Evolutionary conservation across 495 filamentous ascomycete species (phyloP).

Genomic region (Cudoniella acicularis): DNA sequence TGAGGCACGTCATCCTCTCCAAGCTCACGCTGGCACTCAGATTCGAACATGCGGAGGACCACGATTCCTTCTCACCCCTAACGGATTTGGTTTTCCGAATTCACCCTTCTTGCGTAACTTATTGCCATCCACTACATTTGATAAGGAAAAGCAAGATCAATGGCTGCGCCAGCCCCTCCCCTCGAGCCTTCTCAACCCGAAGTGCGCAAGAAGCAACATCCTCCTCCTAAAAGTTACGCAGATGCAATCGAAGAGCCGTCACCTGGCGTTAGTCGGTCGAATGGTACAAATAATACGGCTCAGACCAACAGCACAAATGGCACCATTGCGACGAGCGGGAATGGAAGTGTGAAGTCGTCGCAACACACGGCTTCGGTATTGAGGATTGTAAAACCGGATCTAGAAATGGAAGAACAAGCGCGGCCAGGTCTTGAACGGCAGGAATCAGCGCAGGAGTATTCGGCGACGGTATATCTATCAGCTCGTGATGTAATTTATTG

Average conservation of each 20-base stretch:
- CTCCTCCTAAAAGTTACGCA: conserved; percentile 24
- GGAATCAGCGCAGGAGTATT: conserved; percentile 19
- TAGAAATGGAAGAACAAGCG: not conserved
- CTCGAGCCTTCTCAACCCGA: conserved; percentile 12
- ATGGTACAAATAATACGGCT: conserved; percentile 1
- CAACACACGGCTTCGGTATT: conserved; percentile 12
- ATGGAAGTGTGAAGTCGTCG: not conserved
- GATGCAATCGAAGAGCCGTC: conserved; percentile 19
- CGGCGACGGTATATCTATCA: conserved; percentile 14
- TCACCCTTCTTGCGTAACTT: not conserved
- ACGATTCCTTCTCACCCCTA: not conserved
- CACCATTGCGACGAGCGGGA: not conserved
- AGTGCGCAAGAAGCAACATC: conserved; percentile 16
- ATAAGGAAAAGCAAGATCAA: not conserved
- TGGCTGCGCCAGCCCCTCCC: conserved; percentile 9
- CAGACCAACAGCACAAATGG: not conserved
- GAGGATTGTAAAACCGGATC: conserved; percentile 18
- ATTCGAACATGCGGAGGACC: not conserved
- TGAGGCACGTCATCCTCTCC: not conserved
- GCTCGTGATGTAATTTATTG: no score
- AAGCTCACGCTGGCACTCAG: not conserved
- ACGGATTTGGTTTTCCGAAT: not conserved
- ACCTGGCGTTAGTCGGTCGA: not conserved
- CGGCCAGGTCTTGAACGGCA: conserved; percentile 10
- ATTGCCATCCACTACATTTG: not conserved